A percentile compares a stretch with the other conserved stretches of the same genome.
Evolutionary conservation across 1,139 yeast species (phyloP).

Genomic region (Yamadazyma mexicana): DNA sequence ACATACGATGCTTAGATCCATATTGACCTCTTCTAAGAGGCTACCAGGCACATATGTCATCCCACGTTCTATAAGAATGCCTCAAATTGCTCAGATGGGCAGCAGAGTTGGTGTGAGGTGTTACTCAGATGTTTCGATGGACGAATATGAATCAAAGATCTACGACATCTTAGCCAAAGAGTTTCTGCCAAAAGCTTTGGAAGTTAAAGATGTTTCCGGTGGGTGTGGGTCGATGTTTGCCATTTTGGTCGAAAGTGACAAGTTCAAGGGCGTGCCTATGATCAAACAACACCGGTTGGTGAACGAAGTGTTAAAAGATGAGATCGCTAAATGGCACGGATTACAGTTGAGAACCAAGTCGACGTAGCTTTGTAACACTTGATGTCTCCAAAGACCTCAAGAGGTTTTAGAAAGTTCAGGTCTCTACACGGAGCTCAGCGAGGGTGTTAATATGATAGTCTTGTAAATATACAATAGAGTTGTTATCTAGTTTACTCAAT

Average conservation of each 20-base stretch:
- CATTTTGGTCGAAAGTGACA: conserved; percentile 68
- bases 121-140: conserved; percentile 30
- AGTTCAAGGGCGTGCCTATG: conserved; percentile 79
- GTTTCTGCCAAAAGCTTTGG: conserved; percentile 58
- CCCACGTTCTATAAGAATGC: not conserved
- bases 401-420: too few species aligned
- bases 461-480: conserved; percentile 6
- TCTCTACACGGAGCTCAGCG: too few species aligned
- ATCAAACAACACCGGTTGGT: conserved; percentile 91
- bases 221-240: conserved; percentile 99
- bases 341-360: conserved; percentile 77
- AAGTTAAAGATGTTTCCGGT: conserved; percentile 79
- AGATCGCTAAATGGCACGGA: conserved; percentile 93
- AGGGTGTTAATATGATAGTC: too few species aligned
- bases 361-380: too few species aligned
- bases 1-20: conserved; percentile 3
- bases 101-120: conserved; percentile 6
- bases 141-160: conserved; percentile 68
- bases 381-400: too few species aligned
- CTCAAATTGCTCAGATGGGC: not conserved
- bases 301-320: conserved; percentile 78
- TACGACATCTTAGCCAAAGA: conserved; percentile 53
- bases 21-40: not conserved
- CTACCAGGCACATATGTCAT: not conserved
- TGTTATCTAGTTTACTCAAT: conserved; percentile 43